Conservation (phyloP, 2,329 filamentous ascomycete species). For the Macrophomina tecta region DNA sequence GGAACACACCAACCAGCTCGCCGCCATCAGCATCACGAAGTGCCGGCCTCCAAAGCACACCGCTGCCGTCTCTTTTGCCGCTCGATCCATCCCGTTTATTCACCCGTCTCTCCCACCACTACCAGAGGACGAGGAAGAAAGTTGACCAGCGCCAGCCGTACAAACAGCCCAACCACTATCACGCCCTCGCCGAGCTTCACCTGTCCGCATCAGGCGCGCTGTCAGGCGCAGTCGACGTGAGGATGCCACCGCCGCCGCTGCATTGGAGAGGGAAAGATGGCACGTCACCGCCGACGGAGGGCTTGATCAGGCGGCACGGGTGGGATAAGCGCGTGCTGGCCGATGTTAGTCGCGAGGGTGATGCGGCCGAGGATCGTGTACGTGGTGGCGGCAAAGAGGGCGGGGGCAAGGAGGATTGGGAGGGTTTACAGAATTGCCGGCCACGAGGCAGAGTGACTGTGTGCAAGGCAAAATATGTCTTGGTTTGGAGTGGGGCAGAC, state of each 20-base stretch:
- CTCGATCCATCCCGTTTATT: neutral
- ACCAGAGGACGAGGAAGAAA: conserved; percentile 50
- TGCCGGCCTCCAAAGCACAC: conserved; percentile 35
- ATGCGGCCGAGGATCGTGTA: conserved; percentile 54
- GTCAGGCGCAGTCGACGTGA: neutral
- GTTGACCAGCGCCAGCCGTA: conserved; percentile 58
- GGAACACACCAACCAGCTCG: conserved; percentile 56
- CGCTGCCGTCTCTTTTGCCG: neutral
- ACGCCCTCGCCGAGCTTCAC: conserved; percentile 45
- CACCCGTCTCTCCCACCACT: neutral
- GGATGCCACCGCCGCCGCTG: conserved; percentile 10
- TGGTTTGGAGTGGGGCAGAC: neutral
- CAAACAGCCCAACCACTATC: conserved; percentile 55
- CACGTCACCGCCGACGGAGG: conserved; percentile 51
- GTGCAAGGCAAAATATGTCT: neutral
- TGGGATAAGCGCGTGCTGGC: conserved; percentile 42
- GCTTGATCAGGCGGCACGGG: conserved; percentile 45
- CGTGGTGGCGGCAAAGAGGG: conserved; percentile 54
- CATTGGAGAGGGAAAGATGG: conserved; percentile 50
- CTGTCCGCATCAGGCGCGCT: neutral
- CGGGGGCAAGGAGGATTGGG: conserved; percentile 53
- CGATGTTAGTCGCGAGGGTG: conserved; percentile 42
- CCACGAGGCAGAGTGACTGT: neutral
- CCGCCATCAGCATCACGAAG: conserved; percentile 51
- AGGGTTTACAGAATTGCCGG: conserved; percentile 47